Percentiles rank a stretch among this genome's conserved stretches.
phyloP scores from a whole-genome alignment of 306 rosid genomes.

The Pyrus communis region DNA sequence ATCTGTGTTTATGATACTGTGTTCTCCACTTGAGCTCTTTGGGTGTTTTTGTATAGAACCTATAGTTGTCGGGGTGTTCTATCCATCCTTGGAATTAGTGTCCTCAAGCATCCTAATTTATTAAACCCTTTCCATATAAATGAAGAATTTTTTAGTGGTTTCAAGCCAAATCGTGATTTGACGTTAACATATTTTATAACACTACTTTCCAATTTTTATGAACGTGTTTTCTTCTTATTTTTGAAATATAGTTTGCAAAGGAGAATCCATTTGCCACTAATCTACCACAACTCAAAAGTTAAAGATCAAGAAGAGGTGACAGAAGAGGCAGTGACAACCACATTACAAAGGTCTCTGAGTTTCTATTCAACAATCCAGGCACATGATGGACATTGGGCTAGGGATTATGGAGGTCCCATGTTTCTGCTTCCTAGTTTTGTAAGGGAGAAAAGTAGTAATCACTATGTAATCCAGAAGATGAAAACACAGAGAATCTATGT shows the following conservation, averaged over 20 bases:
- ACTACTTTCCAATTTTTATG: background rate
- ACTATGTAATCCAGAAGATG: background rate
- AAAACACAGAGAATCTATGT: background rate
- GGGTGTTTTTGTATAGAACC: background rate
- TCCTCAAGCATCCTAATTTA: background rate
- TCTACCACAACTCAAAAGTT: constrained; percentile 23
- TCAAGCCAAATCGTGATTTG: background rate
- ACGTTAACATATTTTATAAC: background rate
- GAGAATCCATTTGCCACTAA: constrained; percentile 14
- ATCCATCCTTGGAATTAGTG: background rate
- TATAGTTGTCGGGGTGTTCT: too few relatives aligned
- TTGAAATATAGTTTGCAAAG: constrained; percentile 13
- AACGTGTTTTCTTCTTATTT: background rate
- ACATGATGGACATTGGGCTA: constrained; percentile 31
- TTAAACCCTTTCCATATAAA: background rate
- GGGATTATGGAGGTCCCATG: constrained; percentile 34
- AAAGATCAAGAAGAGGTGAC: constrained; percentile 24
- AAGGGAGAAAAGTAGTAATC: background rate
- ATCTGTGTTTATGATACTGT: background rate
- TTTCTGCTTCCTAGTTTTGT: constrained; percentile 30
- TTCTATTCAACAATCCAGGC: constrained; percentile 34
- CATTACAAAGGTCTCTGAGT: constrained; percentile 18
- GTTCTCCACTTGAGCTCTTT: background rate
- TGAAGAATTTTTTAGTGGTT: background rate
- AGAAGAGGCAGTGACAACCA: constrained; percentile 14